Percentiles rank a stretch among this genome's conserved stretches.
phyloP scores from a whole-genome alignment of 2,329 filamentous ascomycete species.

The Fusarium brachygibbosum region DNA sequence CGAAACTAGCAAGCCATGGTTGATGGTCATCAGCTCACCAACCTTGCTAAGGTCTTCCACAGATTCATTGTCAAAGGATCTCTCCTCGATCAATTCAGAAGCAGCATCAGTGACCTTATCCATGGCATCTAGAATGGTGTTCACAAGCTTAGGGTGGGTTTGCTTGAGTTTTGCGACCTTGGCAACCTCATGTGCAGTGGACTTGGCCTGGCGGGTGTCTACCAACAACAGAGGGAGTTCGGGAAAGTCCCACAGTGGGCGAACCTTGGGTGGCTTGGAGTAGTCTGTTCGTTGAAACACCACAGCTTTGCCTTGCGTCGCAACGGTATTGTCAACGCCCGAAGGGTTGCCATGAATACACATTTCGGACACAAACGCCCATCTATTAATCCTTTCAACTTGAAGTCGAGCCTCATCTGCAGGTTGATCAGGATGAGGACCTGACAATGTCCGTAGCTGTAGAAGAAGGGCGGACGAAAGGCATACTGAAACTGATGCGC shows the following conservation, averaged over 20 bases:
- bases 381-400: conserved; percentile 94
- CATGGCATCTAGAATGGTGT: conserved; percentile 86
- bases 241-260: conserved; percentile 86
- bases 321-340: conserved; percentile 96
- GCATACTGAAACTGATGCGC: conserved; percentile 94
- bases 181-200: conserved; percentile 85
- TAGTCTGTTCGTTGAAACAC: conserved; percentile 88
- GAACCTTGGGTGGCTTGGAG: conserved; percentile 80
- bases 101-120: conserved; percentile 76
- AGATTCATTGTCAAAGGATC: conserved; percentile 76
- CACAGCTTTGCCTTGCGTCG: conserved; percentile 93
- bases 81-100: conserved; percentile 66
- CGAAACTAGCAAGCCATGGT: conserved; percentile 91
- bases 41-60: conserved; percentile 76
- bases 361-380: conserved; percentile 97
- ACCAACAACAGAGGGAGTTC: conserved; percentile 91
- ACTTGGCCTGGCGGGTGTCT: conserved; percentile 89
- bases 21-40: conserved; percentile 91
- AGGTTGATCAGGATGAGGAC: conserved; percentile 92
- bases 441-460: conserved; percentile 88
- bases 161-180: conserved; percentile 83
- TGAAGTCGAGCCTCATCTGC: conserved; percentile 88
- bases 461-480: conserved; percentile 85
- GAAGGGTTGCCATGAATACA: conserved; percentile 98
- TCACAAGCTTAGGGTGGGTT: conserved; percentile 81